Conservation (phyloP, 208 protist genomes). For the Angomonas deanei region DNA sequence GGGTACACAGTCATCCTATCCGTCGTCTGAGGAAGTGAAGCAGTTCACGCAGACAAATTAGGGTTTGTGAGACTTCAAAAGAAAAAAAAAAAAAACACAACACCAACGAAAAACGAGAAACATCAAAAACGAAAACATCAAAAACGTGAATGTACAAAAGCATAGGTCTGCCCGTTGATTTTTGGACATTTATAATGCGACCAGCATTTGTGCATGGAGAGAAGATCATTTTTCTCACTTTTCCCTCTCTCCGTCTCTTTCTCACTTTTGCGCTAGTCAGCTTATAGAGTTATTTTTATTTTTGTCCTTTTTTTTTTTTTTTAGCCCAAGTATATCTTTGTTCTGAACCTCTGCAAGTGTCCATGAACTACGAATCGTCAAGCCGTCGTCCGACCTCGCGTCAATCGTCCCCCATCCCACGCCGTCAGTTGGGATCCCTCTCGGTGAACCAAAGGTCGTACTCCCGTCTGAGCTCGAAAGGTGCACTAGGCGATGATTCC, state of each 20-base stretch:
- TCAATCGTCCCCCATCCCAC: constrained; percentile 57
- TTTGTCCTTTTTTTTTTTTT: constrained; percentile 13
- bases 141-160: no score
- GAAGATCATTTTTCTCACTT: neutral
- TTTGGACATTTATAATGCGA: no score
- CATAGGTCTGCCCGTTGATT: no score
- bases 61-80: neutral
- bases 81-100: neutral
- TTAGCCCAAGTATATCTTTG: constrained; percentile 6
- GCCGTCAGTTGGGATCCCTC: constrained; percentile 67
- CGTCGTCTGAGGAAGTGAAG: constrained; percentile 9
- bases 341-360: constrained; percentile 2
- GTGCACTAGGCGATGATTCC: constrained; percentile 52
- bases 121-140: no score
- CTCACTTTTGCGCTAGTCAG: neutral
- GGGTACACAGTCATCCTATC: constrained; percentile 89
- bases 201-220: neutral
- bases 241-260: constrained; percentile 2
- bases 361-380: neutral
- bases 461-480: constrained; percentile 63
- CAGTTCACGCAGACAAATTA: neutral
- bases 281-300: constrained; percentile 3
- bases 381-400: constrained; percentile 11
- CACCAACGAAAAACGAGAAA: no score
- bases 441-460: constrained; percentile 80